Conservation (phyloP, 1,139 yeast genomes). For the Pichia sp. region DNA sequence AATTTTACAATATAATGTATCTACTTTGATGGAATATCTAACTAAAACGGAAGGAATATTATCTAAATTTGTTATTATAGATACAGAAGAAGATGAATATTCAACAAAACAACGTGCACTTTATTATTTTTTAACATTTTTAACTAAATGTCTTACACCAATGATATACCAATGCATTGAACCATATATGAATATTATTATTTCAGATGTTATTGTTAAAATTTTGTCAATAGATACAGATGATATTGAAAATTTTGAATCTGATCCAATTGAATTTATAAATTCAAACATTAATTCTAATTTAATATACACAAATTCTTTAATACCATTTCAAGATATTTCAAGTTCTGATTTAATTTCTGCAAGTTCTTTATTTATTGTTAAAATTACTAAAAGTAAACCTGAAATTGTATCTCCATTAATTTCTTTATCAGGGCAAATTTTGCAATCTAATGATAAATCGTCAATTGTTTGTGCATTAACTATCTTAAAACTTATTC, state of each 20-base stretch:
- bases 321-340: not conserved
- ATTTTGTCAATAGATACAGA: constrained; percentile 52
- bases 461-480: constrained; percentile 38
- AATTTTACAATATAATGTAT: constrained; percentile 3
- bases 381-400: constrained; percentile 2
- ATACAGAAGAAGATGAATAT: constrained; percentile 1
- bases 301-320: not conserved
- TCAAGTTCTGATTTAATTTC: constrained; percentile 4
- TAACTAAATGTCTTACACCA: constrained; percentile 17
- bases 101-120: constrained; percentile 4
- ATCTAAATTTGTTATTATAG: not conserved
- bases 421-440: constrained; percentile 12
- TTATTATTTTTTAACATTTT: constrained; percentile 7
- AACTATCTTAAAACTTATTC: constrained; percentile 43
- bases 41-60: not conserved
- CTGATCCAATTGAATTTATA: constrained; percentile 68
- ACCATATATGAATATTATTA: constrained; percentile 52
- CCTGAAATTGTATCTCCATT: constrained; percentile 3
- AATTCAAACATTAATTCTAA: constrained; percentile 65
- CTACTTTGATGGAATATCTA: not conserved
- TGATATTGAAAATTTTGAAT: constrained; percentile 58
- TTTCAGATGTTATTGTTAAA: constrained; percentile 58
- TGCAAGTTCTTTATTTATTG: constrained; percentile 4
- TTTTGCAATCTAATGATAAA: constrained; percentile 41
- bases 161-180: constrained; percentile 45